Evolutionary conservation across 441 rosid species (phyloP), one percentile per base, ranked within the genome.

Genomic region (Geranium incanum): DNA sequence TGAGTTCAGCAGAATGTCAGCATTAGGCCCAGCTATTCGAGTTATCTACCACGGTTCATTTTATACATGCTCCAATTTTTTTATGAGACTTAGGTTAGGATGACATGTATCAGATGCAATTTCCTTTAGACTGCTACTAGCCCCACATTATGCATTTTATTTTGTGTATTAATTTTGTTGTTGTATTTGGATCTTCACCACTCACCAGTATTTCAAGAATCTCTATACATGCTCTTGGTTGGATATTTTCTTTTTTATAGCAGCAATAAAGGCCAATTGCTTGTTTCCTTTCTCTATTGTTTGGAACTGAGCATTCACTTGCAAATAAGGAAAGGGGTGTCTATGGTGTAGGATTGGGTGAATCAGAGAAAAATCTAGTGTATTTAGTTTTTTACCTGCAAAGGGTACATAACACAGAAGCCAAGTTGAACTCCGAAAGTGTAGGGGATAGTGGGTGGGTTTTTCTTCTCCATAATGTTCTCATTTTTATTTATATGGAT

Each of bases 391-490:
- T 55, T 13, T n/a, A 55, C 62, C 62, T 13, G 5, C 19, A 16
- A 16, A 55, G 52, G 5, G 5, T 55, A 55, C 19, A 55, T 18
- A 55, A 15, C n/a, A 13, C 62, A 55, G 6, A 55, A 19, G 62
- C 21, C 21, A 55, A 5, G 0, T 55, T 55, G 21, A 55, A 19
- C 62, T 15, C 62, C 62, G 15, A 15, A 55, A 55, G 19, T 55
- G 19, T 15, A n/a, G n/a, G 62, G 62, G 21, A 45, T 45, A 45
- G 52, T 45, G 43, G 11, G 52, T 45, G 52, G 13, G 13, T 45
- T 45, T 9, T 45, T 9, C n/a, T 11, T 45, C 52, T 45, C 12
- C 52, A 39, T 7, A n/a, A 75, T 77, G 67, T 68, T 23, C 37
- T 12, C 5, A 3, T 3, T 23, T 64, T 13, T 68, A 67, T 33